Percentiles rank a stretch among this genome's conserved stretches.
phyloP scores from a whole-genome alignment of 257 asterid genomes.

The Rehmannia glutinosa region DNA sequence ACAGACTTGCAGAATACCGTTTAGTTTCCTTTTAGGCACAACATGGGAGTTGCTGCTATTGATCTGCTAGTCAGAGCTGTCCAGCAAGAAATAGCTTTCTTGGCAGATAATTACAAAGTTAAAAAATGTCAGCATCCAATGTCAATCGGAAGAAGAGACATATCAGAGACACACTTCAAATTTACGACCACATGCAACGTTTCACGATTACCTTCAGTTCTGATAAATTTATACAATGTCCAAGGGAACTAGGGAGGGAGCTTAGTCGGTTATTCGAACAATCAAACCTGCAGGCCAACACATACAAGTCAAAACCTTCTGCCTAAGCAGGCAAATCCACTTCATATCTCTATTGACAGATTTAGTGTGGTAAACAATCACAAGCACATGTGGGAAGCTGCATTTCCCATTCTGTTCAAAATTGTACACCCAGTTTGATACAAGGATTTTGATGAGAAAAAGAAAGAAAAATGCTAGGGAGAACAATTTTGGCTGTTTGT shows the following conservation, averaged over 20 bases:
- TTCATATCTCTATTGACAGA: constrained; percentile 8
- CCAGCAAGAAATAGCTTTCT: neutral
- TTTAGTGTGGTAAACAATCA: neutral
- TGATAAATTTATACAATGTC: constrained; percentile 59
- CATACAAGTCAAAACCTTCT: constrained; percentile 4
- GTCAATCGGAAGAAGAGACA: neutral
- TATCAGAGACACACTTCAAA: neutral
- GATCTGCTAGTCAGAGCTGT: neutral
- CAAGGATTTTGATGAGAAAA: neutral
- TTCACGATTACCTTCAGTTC: constrained; percentile 66
- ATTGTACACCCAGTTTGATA: neutral
- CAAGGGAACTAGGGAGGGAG: constrained; percentile 73
- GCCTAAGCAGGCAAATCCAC: constrained; percentile 15
- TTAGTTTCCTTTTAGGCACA: neutral
- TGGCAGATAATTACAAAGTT: neutral
- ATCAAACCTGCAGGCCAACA: constrained; percentile 67
- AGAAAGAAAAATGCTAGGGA: neutral
- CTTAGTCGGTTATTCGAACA: constrained; percentile 76
- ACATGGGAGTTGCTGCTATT: neutral
- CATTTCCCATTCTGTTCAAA: constrained; percentile 5
- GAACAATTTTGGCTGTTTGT: neutral
- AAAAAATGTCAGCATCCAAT: neutral
- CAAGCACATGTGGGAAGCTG: neutral
- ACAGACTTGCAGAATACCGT: neutral
- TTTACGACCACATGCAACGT: constrained; percentile 1